Conservation (phyloP, 306 rosid species). For the Mimosa pudica region DNA sequence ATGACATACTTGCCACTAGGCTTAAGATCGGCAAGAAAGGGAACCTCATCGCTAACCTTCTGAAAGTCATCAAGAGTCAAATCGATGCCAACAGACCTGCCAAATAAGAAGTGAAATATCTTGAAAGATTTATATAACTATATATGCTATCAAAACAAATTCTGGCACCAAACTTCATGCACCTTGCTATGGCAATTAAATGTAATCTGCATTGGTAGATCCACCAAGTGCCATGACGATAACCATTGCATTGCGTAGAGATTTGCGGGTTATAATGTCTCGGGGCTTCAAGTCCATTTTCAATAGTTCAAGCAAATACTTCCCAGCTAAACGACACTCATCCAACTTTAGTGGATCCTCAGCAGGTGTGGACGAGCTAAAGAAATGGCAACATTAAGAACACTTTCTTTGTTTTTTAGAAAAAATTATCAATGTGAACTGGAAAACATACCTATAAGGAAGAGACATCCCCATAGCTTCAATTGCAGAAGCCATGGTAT, state of each 20-base stretch:
- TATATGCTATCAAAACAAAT: slow-evolving; percentile 21
- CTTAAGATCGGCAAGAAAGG: slow-evolving; percentile 94
- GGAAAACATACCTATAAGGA: slow-evolving; percentile 72
- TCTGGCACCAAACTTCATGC: slow-evolving; percentile 41
- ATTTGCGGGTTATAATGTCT: slow-evolving; percentile 82
- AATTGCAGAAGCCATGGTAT: slow-evolving; percentile 98
- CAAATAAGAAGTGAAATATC: slow-evolving; percentile 47
- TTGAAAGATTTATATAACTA: slow-evolving; percentile 23
- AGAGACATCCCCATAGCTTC: slow-evolving; percentile 98
- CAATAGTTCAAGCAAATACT: slow-evolving; percentile 73
- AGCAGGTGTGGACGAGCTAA: slow-evolving; percentile 95
- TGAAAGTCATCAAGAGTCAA: slow-evolving; percentile 95
- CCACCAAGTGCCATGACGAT: slow-evolving; percentile 97
- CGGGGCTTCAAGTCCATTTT: slow-evolving; percentile 94
- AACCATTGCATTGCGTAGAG: slow-evolving; percentile 91
- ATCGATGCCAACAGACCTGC: slow-evolving; percentile 90
- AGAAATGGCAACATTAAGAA: slow-evolving; percentile 30
- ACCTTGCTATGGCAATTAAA: slow-evolving; percentile 97
- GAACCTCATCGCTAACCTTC: slow-evolving; percentile 89
- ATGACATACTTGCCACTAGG: slow-evolving; percentile 98
- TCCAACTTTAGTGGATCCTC: slow-evolving; percentile 95
- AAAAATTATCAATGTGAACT: slow-evolving; percentile 12
- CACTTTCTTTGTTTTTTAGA: background rate
- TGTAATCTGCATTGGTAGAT: slow-evolving; percentile 97
- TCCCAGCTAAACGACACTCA: slow-evolving; percentile 95